Percentiles rank a stretch among this genome's conserved stretches.
phyloP scores from a whole-genome alignment of 1,139 yeast genomes.

The Suhomyces taliae region DNA sequence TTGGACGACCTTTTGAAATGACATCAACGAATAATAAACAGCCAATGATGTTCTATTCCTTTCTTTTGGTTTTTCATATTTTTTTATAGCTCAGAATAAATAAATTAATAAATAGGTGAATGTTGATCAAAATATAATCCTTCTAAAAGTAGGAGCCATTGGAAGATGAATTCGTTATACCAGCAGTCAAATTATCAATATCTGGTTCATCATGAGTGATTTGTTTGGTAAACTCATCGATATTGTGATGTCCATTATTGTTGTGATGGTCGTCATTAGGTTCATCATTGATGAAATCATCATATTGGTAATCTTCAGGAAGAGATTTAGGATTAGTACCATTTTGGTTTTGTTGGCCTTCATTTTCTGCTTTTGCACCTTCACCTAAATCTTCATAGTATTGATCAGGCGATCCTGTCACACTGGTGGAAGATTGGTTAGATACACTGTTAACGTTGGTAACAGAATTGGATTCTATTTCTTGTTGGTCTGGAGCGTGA shows the following conservation, averaged over 20 bases:
- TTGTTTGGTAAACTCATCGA: conserved; percentile 29
- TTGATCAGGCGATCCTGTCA: conserved; percentile 10
- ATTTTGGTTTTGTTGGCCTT: conserved; percentile 6
- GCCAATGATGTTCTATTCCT: too few species aligned
- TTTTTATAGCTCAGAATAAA: neutral
- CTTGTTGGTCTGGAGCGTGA: conserved; percentile 4
- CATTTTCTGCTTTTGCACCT: conserved; percentile 1
- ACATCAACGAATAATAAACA: too few species aligned
- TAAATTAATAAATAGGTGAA: too few species aligned
- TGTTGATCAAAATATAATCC: neutral
- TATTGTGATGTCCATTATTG: conserved; percentile 12
- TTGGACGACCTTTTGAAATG: too few species aligned
- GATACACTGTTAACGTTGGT: conserved; percentile 13
- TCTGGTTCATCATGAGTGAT: conserved; percentile 32
- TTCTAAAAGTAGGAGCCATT: conserved; percentile 17
- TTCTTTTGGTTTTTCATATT: neutral
- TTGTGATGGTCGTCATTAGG: conserved; percentile 11
- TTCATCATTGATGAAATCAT: conserved; percentile 28
- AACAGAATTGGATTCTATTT: conserved; percentile 11
- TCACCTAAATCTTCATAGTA: conserved; percentile 9
- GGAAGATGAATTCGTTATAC: conserved; percentile 24
- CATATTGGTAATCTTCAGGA: conserved; percentile 27
- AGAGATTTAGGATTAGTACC: conserved; percentile 3
- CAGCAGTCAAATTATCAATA: conserved; percentile 35
- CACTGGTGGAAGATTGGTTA: conserved; percentile 10